Percentiles rank a stretch among this genome's conserved stretches.
phyloP scores from a whole-genome alignment of 1,284 basidiomycete species.

The Waitea zeae region DNA sequence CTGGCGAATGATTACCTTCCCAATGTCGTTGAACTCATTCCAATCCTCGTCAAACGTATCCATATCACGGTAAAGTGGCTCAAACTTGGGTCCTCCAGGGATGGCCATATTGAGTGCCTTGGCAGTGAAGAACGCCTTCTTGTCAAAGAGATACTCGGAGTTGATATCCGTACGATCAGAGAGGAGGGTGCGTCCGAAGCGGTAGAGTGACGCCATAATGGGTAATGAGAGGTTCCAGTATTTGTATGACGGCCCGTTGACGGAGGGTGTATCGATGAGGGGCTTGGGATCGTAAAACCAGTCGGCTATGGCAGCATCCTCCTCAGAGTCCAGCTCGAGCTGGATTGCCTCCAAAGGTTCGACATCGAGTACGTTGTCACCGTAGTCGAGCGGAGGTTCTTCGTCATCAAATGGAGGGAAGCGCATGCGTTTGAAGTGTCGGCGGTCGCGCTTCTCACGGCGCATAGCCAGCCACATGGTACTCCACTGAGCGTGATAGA shows the following conservation, averaged over 20 bases:
- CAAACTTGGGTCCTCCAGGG: slow-evolving; percentile 96
- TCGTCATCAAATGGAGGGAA: slow-evolving; percentile 99
- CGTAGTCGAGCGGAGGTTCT: slow-evolving; percentile 95
- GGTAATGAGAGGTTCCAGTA: slow-evolving; percentile 88
- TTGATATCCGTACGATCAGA: slow-evolving; percentile 89
- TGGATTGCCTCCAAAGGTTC: slow-evolving; percentile 98
- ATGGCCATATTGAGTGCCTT: slow-evolving; percentile 98
- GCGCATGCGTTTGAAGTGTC: slow-evolving; percentile 99
- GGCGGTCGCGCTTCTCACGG: slow-evolving; percentile 93
- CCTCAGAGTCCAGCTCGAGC: slow-evolving; percentile 87
- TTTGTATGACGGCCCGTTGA: slow-evolving; percentile 90
- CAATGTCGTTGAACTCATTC: slow-evolving; percentile 99
- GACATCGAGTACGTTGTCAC: slow-evolving; percentile 96
- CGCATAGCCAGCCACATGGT: slow-evolving; percentile 99
- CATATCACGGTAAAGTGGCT: slow-evolving; percentile 89
- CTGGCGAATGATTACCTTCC: slow-evolving; percentile 98
- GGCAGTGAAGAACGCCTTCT: slow-evolving; percentile 95
- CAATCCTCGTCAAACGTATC: slow-evolving; percentile 98
- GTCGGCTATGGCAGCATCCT: slow-evolving; percentile 88
- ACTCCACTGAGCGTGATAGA: slow-evolving; percentile 99
- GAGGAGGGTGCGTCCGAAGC: slow-evolving; percentile 83
- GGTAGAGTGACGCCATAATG: slow-evolving; percentile 93
- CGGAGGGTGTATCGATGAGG: slow-evolving; percentile 70
- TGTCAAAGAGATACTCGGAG: slow-evolving; percentile 88
- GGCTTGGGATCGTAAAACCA: slow-evolving; percentile 99